phyloP scores from a whole-genome alignment of 2,329 filamentous ascomycete genomes.

The Hymenoscyphus linearis region DNA sequence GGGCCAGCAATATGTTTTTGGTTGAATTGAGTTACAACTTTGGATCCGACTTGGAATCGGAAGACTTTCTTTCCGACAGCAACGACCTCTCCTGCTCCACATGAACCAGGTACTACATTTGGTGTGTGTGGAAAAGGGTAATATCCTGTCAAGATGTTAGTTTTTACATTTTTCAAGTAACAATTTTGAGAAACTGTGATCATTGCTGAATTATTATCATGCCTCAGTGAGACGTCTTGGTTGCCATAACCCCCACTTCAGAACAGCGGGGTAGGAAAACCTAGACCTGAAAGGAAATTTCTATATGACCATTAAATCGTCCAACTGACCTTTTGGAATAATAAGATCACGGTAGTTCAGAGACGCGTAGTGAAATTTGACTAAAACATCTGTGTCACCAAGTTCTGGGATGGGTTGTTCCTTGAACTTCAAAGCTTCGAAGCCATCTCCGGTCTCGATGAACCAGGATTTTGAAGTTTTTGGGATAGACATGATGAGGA shows the following conservation, averaged over 20 bases:
- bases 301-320: not conserved
- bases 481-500: conserved; percentile 19
- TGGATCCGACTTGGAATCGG: conserved; percentile 52
- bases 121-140: conserved; percentile 26
- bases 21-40: conserved; percentile 54
- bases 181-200: not conserved
- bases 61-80: conserved; percentile 50
- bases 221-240: not conserved
- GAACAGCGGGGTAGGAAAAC: not conserved
- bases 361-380: conserved; percentile 41
- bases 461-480: conserved; percentile 40
- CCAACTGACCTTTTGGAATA: conserved; percentile 30
- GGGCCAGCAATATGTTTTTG: conserved; percentile 36
- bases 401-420: conserved; percentile 35
- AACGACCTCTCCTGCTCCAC: conserved; percentile 42
- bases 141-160: conserved; percentile 11
- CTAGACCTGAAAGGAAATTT: not conserved
- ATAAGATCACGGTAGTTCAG: conserved; percentile 38
- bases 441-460: conserved; percentile 43
- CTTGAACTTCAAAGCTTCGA: conserved; percentile 43
- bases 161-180: not conserved
- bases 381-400: conserved; percentile 49
- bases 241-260: not conserved
- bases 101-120: conserved; percentile 33
- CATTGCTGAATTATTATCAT: not conserved